A percentile compares a stretch with the other conserved stretches of the same genome.
Evolutionary conservation across 2,329 filamentous ascomycete genomes (phyloP).

Genomic region (Gliomastix tumulicola): DNA sequence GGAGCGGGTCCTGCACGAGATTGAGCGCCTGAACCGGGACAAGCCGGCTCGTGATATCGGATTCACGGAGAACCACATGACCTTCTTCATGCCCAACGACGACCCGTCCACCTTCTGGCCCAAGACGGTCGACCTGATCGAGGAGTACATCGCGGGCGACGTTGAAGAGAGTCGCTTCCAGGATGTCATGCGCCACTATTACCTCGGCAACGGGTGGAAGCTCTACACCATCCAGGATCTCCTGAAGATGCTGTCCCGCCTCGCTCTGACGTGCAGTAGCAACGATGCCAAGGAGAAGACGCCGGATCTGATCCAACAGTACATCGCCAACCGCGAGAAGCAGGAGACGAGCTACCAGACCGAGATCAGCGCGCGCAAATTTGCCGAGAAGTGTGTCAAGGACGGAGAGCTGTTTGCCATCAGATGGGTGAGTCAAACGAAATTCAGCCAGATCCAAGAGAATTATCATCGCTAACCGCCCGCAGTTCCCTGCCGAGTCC

Average conservation of each 20-base stretch:
- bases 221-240: constrained; percentile 90
- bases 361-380: constrained; percentile 85
- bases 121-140: constrained; percentile 77
- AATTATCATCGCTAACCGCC: no score
- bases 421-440: constrained; percentile 77
- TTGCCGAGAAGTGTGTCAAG: constrained; percentile 87
- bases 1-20: constrained; percentile 63
- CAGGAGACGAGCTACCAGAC: constrained; percentile 84
- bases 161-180: constrained; percentile 80
- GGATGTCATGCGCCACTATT: constrained; percentile 86
- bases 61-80: constrained; percentile 70
- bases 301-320: constrained; percentile 80
- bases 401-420: constrained; percentile 89
- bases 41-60: constrained; percentile 82
- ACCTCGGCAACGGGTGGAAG: constrained; percentile 85
- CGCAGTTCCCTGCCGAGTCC: constrained; percentile 57
- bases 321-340: constrained; percentile 71
- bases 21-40: constrained; percentile 63
- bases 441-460: no score
- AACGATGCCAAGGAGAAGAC: constrained; percentile 90
- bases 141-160: constrained; percentile 77
- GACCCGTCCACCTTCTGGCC: constrained; percentile 69
- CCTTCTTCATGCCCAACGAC: constrained; percentile 65
- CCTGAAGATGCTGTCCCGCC: constrained; percentile 71
- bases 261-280: constrained; percentile 76